phyloP scores from a whole-genome alignment of 139 green algal species.

The Coccomyxa sp. region DNA sequence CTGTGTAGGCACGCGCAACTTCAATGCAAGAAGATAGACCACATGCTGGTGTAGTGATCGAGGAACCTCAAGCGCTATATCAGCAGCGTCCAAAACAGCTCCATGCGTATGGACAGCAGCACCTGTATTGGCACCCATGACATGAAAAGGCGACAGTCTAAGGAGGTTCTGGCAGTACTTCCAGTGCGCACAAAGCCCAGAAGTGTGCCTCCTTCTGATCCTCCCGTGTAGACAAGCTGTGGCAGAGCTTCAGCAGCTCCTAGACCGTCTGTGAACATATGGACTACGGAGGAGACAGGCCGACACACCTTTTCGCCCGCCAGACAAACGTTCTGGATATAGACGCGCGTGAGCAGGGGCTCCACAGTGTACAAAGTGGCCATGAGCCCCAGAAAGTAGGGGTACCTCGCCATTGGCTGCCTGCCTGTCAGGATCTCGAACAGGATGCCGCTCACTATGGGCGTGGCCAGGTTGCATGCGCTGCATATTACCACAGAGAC shows the following conservation, averaged over 20 bases:
- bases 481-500: slow-evolving; percentile 63
- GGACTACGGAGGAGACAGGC: background rate
- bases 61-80: background rate
- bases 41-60: no score
- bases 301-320: slow-evolving; percentile 61
- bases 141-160: no score
- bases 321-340: slow-evolving; percentile 69
- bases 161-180: no score
- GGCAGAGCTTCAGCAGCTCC: no score
- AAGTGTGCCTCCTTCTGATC: no score
- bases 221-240: no score
- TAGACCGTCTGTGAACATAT: background rate
- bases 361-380: slow-evolving; percentile 72
- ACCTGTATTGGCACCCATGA: no score
- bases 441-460: slow-evolving; percentile 75
- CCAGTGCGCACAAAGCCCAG: no score
- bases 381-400: slow-evolving; percentile 56
- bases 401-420: slow-evolving; percentile 48
- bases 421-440: slow-evolving; percentile 74
- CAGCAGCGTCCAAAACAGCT: background rate
- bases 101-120: no score
- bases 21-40: no score
- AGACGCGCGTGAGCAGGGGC: slow-evolving; percentile 76
- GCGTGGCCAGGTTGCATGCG: slow-evolving; percentile 73
- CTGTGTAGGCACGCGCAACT: background rate